Conservation (phyloP, 1,284 basidiomycete species). For the Ustilago shanxiensis region DNA sequence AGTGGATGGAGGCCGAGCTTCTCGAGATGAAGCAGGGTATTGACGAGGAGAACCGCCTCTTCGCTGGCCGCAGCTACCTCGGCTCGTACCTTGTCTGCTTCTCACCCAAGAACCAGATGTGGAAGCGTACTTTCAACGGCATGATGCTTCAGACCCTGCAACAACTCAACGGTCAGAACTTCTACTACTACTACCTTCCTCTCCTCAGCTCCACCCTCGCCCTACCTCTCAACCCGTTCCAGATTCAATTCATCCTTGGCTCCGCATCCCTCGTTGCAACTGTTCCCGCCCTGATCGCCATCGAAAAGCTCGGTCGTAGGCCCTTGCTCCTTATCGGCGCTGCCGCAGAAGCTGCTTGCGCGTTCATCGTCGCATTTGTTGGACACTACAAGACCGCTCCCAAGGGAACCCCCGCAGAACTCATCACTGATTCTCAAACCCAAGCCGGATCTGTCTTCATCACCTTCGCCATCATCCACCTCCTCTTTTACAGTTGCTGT, state of each 20-base stretch:
- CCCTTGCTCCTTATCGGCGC: constrained; percentile 72
- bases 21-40: constrained; percentile 80
- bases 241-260: constrained; percentile 71
- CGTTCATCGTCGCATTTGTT: constrained; percentile 73
- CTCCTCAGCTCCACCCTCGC: constrained; percentile 84
- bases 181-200: constrained; percentile 81
- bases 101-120: constrained; percentile 75
- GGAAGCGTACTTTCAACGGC: constrained; percentile 82
- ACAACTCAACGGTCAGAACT: constrained; percentile 80
- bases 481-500: constrained; percentile 79
- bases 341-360: constrained; percentile 69
- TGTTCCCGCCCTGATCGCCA: constrained; percentile 51
- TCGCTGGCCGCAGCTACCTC: constrained; percentile 80
- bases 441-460: constrained; percentile 78
- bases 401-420: constrained; percentile 72
- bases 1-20: constrained; percentile 72
- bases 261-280: constrained; percentile 69
- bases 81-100: constrained; percentile 78
- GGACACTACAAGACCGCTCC: constrained; percentile 74
- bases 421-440: constrained; percentile 54
- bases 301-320: constrained; percentile 72
- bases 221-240: constrained; percentile 78
- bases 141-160: constrained; percentile 79
- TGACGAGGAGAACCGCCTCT: constrained; percentile 68
- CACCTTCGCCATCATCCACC: constrained; percentile 81